phyloP scores from a whole-genome alignment of 2,329 filamentous ascomycete species.

The Xylariaceae sp. region DNA sequence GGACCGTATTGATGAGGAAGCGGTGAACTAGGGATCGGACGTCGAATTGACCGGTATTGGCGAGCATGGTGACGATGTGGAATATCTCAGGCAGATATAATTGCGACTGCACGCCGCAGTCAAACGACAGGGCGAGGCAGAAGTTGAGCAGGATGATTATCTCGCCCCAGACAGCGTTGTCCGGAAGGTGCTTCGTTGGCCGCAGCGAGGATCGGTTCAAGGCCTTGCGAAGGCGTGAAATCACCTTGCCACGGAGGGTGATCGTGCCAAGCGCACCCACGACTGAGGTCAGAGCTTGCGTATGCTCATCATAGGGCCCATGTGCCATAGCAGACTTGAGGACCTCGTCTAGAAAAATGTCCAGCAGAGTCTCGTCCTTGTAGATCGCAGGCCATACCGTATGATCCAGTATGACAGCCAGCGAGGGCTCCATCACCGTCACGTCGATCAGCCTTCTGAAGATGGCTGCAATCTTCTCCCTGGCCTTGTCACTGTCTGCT shows the following conservation, averaged over 20 bases:
- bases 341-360: slow-evolving; percentile 61
- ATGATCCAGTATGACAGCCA: slow-evolving; percentile 56
- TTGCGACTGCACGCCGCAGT: slow-evolving; percentile 59
- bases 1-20: slow-evolving; percentile 58
- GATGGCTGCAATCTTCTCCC: slow-evolving; percentile 55
- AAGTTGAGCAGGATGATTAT: slow-evolving; percentile 61
- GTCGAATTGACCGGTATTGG: slow-evolving; percentile 53
- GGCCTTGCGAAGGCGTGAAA: slow-evolving; percentile 58
- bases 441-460: slow-evolving; percentile 62
- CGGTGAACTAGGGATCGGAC: slow-evolving; percentile 54
- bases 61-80: slow-evolving; percentile 63
- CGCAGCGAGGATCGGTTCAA: slow-evolving; percentile 59
- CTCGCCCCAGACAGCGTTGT: slow-evolving; percentile 63
- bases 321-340: slow-evolving; percentile 54
- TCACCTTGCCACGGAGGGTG: slow-evolving; percentile 56
- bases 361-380: slow-evolving; percentile 56
- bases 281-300: slow-evolving; percentile 55
- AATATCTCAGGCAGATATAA: slow-evolving; percentile 63
- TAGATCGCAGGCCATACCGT: slow-evolving; percentile 58
- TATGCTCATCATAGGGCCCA: slow-evolving; percentile 49
- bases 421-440: slow-evolving; percentile 50
- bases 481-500: slow-evolving; percentile 55
- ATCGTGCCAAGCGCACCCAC: slow-evolving; percentile 57
- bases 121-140: slow-evolving; percentile 59
- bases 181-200: slow-evolving; percentile 56